Evolutionary conservation across 257 asterid genomes (phyloP), one percentile per base, ranked within the genome.

Genomic region (Gentiana straminea): DNA sequence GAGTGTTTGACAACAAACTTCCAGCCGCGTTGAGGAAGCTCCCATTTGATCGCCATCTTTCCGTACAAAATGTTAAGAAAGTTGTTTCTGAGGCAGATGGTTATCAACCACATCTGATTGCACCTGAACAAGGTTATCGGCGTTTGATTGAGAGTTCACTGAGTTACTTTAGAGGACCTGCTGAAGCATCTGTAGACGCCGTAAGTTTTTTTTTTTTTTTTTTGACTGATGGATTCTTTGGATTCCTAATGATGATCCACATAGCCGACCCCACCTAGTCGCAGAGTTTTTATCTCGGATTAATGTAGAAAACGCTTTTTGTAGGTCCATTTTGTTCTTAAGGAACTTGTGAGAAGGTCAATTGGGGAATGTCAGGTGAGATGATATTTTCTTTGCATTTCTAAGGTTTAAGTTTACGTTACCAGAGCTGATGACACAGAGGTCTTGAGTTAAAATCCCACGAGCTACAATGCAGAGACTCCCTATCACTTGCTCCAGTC

Each of bases 11-110:
- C 85, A 76, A 91, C 70, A 95, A 91, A 73, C 86, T 91, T 61
- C 98, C 96, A 53, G 98, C 96, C 59, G 96, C 98, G 62, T 64
- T 91, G 65, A 83, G 77, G 49, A 91, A 86, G 69, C 95, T 91
- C 51, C 96, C 96, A 24, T 81, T 91, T 59, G 96, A 91, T 71
- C 85, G 96, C 49, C 94, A 91, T 71, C 96, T 86, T 58, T 87
- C 95, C 1, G 35, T 81, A 47, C 95, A 91, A 63, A 91, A 84
- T 57, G 95, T 91, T 2, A 84, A 68, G 66, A 91, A 72, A 75
- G 68, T 91, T 54, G 98, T 90, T 64, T 86, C 98, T 39, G 96
- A 90, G 65, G 96, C 96, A 62, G 98, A 90, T 73, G 98, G 98
- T 61, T 90, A 86, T 69, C 96, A 90, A 64, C 98, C 98, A 4